Conservation (phyloP, 768 basidiomycete species). For the Pulveroboletus sp. region DNA sequence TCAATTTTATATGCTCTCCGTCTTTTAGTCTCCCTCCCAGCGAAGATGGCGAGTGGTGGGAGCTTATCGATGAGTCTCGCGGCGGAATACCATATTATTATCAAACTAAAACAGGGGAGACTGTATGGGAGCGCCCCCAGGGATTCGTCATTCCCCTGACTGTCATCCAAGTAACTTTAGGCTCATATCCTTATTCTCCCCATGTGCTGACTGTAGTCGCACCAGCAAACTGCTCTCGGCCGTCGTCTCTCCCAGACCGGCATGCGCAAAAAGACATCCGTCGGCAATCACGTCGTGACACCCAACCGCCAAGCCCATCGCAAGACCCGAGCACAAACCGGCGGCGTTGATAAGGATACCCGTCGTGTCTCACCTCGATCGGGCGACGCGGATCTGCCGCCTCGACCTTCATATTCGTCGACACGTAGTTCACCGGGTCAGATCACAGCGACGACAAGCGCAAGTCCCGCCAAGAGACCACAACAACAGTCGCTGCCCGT, state of each 20-base stretch:
- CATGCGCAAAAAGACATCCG: slow-evolving; percentile 22
- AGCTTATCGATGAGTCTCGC: slow-evolving; percentile 78
- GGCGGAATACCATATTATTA: slow-evolving; percentile 90
- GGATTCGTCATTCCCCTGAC: slow-evolving; percentile 90
- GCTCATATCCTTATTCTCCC: neutral
- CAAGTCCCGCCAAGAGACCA: slow-evolving; percentile 27
- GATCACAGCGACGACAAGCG: slow-evolving; percentile 20
- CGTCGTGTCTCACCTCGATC: slow-evolving; percentile 31
- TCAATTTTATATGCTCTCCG: slow-evolving; percentile 2
- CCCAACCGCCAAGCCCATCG: slow-evolving; percentile 34
- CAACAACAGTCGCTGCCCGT: slow-evolving; percentile 22
- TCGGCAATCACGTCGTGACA: slow-evolving; percentile 12
- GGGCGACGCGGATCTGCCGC: slow-evolving; percentile 21
- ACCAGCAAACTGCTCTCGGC: slow-evolving; percentile 66
- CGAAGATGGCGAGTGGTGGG: slow-evolving; percentile 94
- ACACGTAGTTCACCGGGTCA: slow-evolving; percentile 32
- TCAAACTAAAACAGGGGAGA: slow-evolving; percentile 87
- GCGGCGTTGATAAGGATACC: slow-evolving; percentile 31
- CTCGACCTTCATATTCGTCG: slow-evolving; percentile 33
- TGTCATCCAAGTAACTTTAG: slow-evolving; percentile 68
- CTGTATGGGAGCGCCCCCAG: slow-evolving; percentile 87
- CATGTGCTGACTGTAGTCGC: slow-evolving; percentile 5
- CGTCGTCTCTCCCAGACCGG: slow-evolving; percentile 63
- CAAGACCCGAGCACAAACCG: slow-evolving; percentile 36
- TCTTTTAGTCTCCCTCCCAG: slow-evolving; percentile 69